A percentile compares a stretch with the other conserved stretches of the same genome.
Evolutionary conservation across 2,329 filamentous ascomycete genomes (phyloP).

Genomic region (Arthrobotrys musiformis): DNA sequence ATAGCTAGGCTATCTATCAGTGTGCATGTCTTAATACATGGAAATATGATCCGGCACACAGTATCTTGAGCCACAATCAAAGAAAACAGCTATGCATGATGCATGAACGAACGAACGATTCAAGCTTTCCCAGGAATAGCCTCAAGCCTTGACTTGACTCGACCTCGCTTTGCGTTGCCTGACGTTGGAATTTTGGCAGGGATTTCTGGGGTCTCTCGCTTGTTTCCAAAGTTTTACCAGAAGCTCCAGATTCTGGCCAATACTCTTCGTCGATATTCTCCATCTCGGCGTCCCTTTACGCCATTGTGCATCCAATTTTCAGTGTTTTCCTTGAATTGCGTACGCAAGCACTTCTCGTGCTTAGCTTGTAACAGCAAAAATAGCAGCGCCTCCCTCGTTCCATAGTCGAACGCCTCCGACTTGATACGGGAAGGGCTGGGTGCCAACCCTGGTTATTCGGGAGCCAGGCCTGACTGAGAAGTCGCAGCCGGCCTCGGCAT

Average conservation of each 20-base stretch:
- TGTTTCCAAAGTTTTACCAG: neutral
- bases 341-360: conserved; percentile 21
- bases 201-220: conserved; percentile 8
- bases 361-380: conserved; percentile 29
- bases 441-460: conserved; percentile 29
- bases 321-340: conserved; percentile 5
- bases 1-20: neutral
- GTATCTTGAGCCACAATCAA: neutral
- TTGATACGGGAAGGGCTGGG: conserved; percentile 18
- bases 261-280: conserved; percentile 4
- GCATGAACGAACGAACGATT: neutral
- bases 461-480: conserved; percentile 26
- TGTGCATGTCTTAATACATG: conserved; percentile 6
- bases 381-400: conserved; percentile 25
- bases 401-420: conserved; percentile 21
- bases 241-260: neutral
- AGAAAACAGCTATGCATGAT: neutral
- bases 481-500: conserved; percentile 30
- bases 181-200: conserved; percentile 35
- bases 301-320: conserved; percentile 1
- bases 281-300: conserved; percentile 5
- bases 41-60: conserved; percentile 27
- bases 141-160: conserved; percentile 12
- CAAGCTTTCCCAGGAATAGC: conserved; percentile 18
- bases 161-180: conserved; percentile 24